These are phyloP conservation scores for Myochromella boudieri DNA, from an alignment of 768 basidiomycete species.

Conservation along the genomic window DNA sequence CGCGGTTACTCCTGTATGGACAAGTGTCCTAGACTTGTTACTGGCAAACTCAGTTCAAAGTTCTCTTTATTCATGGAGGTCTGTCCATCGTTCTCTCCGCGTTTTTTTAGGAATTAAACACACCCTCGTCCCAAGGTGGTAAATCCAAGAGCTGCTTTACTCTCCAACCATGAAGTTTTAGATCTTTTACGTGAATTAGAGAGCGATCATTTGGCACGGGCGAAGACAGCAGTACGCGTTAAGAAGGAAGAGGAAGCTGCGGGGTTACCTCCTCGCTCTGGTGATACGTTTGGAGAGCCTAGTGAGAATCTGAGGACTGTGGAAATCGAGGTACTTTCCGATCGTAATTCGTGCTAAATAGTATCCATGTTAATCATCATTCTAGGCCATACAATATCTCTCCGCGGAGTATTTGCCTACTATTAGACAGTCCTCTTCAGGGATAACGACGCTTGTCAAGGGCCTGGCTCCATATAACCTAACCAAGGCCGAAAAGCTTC, in stretches of 20 bases:
- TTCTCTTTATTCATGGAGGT: no score
- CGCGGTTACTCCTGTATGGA: no score
- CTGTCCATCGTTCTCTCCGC: no score
- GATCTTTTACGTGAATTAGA: constrained; percentile 75
- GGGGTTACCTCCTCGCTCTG: constrained; percentile 20
- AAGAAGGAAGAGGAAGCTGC: constrained; percentile 75
- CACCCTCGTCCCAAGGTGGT: constrained; percentile 62
- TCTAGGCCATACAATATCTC: constrained; percentile 84
- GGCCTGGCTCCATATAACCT: constrained; percentile 66
- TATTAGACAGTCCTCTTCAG: constrained; percentile 57
- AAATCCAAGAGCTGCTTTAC: constrained; percentile 71
- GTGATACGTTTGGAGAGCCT: constrained; percentile 40
- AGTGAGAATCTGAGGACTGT: constrained; percentile 83
- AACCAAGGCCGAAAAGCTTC: constrained; percentile 91
- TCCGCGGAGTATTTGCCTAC: constrained; percentile 74
- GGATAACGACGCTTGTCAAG: constrained; percentile 65
- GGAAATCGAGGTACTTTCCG: constrained; percentile 69
- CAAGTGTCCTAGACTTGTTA: no score
- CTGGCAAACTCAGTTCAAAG: no score
- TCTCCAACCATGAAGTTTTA: constrained; percentile 89
- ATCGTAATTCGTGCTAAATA: not conserved
- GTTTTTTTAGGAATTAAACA: no score
- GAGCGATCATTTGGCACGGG: constrained; percentile 64
- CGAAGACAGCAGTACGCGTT: constrained; percentile 67
- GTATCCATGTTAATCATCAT: not conserved